A percentile compares a stretch with the other conserved stretches of the same genome.
Conservation (phyloP, 768 basidiomycete genomes). For the Russula compacta region DNA sequence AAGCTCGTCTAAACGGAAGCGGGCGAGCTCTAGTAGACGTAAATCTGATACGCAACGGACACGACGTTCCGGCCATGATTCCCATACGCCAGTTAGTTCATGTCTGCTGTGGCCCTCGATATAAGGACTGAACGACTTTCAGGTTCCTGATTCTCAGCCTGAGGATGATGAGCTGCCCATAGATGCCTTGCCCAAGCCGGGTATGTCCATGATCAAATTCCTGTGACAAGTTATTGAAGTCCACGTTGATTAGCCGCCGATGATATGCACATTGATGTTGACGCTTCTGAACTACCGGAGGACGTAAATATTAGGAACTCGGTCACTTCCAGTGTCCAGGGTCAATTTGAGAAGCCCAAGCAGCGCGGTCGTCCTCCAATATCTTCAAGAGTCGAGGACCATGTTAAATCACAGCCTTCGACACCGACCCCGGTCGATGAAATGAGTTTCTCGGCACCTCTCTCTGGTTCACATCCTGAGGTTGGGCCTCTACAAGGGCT, state of each 20-base stretch:
- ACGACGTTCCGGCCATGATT: background rate
- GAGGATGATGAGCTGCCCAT: slow-evolving; percentile 1
- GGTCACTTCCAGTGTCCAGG: background rate
- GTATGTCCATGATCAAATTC: background rate
- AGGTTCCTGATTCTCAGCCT: slow-evolving; percentile 14
- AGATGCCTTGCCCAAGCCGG: background rate
- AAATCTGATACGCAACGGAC: background rate
- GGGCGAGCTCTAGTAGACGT: slow-evolving; percentile 3
- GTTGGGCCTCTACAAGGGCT: background rate
- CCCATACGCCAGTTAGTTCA: slow-evolving; percentile 5
- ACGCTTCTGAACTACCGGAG: background rate
- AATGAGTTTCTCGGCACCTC: background rate
- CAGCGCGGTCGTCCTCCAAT: background rate
- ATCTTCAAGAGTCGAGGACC: background rate
- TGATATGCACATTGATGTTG: background rate
- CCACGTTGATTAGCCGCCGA: background rate
- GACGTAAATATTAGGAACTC: background rate
- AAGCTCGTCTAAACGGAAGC: slow-evolving; percentile 7
- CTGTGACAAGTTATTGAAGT: background rate
- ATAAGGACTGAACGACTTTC: background rate
- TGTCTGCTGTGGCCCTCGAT: background rate
- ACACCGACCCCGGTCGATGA: background rate
- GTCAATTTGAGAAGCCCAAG: background rate
- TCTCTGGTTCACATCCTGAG: background rate
- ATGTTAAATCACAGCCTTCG: background rate